A percentile compares a stretch with the other conserved stretches of the same genome.
phyloP scores from a whole-genome alignment of 2,329 filamentous ascomycete species.

The Triangularia setosa region DNA sequence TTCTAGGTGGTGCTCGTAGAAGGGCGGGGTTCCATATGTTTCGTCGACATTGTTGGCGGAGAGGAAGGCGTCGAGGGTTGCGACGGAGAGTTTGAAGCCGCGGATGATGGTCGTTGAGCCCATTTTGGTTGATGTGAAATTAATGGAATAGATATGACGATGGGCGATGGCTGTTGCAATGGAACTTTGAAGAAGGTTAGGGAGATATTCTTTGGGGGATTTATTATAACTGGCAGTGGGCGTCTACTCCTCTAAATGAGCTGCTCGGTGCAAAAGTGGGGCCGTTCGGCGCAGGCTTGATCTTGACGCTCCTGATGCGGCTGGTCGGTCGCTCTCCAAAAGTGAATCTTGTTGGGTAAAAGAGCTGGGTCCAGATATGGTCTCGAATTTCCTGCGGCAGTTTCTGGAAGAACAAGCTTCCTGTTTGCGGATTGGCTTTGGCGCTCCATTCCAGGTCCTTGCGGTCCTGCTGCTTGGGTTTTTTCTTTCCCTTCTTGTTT shows the following conservation, averaged over 20 bases:
- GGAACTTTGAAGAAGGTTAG: not conserved
- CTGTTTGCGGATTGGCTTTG: not conserved
- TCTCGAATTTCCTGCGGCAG: constrained; percentile 7
- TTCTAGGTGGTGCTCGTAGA: not conserved
- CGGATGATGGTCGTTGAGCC: constrained; percentile 1
- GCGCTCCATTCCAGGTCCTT: too few species aligned
- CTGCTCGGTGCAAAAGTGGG: not conserved
- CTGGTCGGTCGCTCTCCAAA: not conserved
- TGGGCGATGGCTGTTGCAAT: not conserved
- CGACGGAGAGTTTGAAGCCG: not conserved
- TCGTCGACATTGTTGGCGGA: not conserved
- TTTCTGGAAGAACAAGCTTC: constrained; percentile 1
- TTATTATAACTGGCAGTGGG: not conserved
- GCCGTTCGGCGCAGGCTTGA: not conserved
- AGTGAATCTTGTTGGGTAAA: constrained; percentile 4
- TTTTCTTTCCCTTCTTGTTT: not conserved
- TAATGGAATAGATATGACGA: not conserved
- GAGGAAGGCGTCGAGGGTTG: constrained; percentile 1
- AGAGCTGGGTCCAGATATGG: constrained; percentile 1
- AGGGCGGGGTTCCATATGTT: not conserved
- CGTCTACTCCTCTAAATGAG: not conserved
- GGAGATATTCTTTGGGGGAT: not conserved
- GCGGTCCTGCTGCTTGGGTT: too few species aligned
- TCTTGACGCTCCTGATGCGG: too few species aligned
- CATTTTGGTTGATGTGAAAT: not conserved